A percentile compares a stretch with the other conserved stretches of the same genome.
Conservation (phyloP, 2,329 filamentous ascomycete species). For the Aspergillus felis region DNA sequence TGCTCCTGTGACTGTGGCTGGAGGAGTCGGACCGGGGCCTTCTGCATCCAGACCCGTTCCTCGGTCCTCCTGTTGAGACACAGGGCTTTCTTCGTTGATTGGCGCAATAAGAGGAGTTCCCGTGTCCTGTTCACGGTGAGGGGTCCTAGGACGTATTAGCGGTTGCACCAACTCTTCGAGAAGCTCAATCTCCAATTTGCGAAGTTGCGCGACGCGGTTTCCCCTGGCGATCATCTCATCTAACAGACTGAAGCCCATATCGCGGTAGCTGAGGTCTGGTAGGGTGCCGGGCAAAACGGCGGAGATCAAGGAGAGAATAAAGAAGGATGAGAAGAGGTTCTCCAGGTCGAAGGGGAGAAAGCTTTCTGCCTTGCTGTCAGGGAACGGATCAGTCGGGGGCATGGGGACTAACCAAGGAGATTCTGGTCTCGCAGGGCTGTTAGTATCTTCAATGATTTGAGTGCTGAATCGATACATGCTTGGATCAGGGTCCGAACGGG, state of each 20-base stretch:
- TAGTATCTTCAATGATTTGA: constrained; percentile 20
- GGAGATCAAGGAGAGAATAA: constrained; percentile 29
- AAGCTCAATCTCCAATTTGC: constrained; percentile 20
- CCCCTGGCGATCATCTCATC: constrained; percentile 18
- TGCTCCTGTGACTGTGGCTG: not conserved
- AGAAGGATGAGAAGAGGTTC: constrained; percentile 30
- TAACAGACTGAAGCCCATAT: constrained; percentile 20
- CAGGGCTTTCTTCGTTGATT: not conserved
- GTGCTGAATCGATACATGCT: constrained; percentile 20
- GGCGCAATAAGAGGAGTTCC: not conserved
- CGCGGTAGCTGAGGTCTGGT: constrained; percentile 42
- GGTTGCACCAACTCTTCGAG: constrained; percentile 17
- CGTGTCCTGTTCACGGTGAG: not conserved
- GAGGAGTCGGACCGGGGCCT: not conserved
- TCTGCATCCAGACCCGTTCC: not conserved
- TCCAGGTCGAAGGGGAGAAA: constrained; percentile 36
- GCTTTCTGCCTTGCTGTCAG: constrained; percentile 12
- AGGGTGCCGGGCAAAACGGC: constrained; percentile 41
- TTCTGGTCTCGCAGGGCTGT: constrained; percentile 21
- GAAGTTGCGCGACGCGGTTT: constrained; percentile 18
- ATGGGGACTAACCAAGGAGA: constrained; percentile 14
- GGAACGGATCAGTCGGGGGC: not conserved
- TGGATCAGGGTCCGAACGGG: constrained; percentile 19
- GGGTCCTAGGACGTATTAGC: not conserved
- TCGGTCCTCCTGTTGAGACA: not conserved